Conservation (phyloP, 768 basidiomycete genomes). For the Auricularia sp. region DNA sequence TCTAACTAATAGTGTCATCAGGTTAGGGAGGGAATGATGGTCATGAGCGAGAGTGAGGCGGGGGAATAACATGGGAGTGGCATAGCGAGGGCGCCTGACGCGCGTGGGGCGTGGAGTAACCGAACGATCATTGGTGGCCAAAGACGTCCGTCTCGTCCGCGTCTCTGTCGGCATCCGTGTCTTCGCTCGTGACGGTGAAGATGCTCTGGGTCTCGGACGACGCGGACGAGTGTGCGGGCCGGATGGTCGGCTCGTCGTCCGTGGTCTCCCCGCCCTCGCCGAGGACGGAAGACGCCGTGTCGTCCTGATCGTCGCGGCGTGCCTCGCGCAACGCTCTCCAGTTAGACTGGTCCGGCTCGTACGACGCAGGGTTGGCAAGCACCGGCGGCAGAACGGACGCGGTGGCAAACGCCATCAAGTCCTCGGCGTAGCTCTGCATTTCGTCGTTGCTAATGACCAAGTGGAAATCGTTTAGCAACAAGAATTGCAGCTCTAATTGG, state of each 20-base stretch:
- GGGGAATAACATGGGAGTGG: not conserved
- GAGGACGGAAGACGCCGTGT: conserved; percentile 37
- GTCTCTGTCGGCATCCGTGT: conserved; percentile 23
- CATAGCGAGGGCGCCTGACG: too few relatives aligned
- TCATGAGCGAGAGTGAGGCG: not conserved
- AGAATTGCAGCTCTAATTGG: conserved; percentile 93
- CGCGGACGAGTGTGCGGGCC: conserved; percentile 35
- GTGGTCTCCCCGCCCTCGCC: conserved; percentile 41
- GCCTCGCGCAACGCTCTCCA: not conserved
- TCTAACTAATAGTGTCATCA: not conserved
- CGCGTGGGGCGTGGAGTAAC: too few relatives aligned
- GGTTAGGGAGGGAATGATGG: not conserved
- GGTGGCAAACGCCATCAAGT: conserved; percentile 55
- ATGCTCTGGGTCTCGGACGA: conserved; percentile 28
- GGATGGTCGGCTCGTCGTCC: conserved; percentile 78
- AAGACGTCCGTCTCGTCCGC: conserved; percentile 19
- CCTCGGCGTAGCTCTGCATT: conserved; percentile 92
- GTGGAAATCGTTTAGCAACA: conserved; percentile 90
- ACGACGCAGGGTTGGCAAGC: not conserved
- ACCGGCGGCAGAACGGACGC: not conserved
- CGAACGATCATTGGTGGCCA: not conserved
- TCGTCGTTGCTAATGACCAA: conserved; percentile 81
- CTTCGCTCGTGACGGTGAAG: conserved; percentile 26
- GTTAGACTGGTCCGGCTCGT: not conserved
- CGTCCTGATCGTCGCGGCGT: conserved; percentile 12